phyloP scores from a whole-genome alignment of 805 yeast species.

The Komagataella pseudopastoris region DNA sequence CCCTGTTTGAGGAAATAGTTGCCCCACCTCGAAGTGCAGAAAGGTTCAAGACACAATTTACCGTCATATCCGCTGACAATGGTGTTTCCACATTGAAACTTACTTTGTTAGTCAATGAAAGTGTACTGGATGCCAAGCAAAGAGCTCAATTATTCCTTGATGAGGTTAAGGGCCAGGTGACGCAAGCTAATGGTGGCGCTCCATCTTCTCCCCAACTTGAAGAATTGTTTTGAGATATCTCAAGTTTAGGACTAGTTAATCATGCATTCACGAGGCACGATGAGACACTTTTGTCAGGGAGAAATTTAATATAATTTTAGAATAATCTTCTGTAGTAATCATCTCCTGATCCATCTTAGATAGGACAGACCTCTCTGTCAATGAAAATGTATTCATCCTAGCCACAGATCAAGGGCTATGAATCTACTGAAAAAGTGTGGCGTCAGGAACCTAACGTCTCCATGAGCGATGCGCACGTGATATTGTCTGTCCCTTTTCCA shows the following conservation, averaged over 20 bases:
- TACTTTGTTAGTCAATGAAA: slow-evolving; percentile 15
- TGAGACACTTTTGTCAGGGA: background rate
- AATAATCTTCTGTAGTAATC: too few relatives aligned
- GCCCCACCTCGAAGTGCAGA: slow-evolving; percentile 27
- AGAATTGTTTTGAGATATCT: background rate
- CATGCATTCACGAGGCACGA: background rate
- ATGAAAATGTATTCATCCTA: background rate
- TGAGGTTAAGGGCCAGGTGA: background rate
- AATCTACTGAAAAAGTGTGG: background rate
- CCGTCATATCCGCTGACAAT: slow-evolving; percentile 7
- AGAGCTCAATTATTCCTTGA: slow-evolving; percentile 20
- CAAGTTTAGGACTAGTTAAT: background rate
- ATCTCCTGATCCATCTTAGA: background rate
- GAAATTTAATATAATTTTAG: background rate
- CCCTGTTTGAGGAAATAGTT: slow-evolving; percentile 44
- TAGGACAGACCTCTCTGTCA: too few relatives aligned
- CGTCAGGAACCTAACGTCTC: background rate
- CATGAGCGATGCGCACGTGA: background rate
- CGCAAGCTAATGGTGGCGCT: background rate
- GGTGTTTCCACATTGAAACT: background rate
- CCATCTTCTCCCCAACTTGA: background rate
- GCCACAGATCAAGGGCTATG: background rate
- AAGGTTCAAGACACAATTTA: slow-evolving; percentile 24
- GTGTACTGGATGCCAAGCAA: slow-evolving; percentile 28
- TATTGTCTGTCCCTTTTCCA: background rate